These are phyloP conservation scores for Scheffersomyces ergatensis DNA, from an alignment of 805 yeast species.

Conservation along the genomic window DNA sequence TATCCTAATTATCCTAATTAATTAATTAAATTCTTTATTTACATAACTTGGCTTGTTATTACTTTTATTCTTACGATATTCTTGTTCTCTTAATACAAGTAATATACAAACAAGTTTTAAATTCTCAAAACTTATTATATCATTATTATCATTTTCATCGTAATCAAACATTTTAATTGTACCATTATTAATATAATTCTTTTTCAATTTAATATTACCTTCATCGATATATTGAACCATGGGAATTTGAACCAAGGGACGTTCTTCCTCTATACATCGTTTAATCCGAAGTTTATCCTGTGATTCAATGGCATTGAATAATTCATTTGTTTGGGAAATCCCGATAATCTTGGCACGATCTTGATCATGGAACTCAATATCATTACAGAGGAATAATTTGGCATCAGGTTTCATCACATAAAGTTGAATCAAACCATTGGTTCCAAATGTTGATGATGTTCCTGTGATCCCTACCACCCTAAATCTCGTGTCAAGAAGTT, in stretches of 20 bases:
- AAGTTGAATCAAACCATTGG: conserved; percentile 20
- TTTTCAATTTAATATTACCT: conserved; percentile 19
- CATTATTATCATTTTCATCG: conserved; percentile 4
- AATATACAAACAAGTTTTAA: conserved; percentile 21
- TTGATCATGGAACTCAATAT: conserved; percentile 7
- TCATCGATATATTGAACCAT: conserved; percentile 26
- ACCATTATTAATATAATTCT: conserved; percentile 21
- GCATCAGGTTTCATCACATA: conserved; percentile 16
- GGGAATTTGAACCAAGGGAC: conserved; percentile 21
- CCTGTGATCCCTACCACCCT: conserved; percentile 31
- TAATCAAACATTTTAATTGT: conserved; percentile 16
- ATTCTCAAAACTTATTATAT: conserved; percentile 14
- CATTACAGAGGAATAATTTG: conserved; percentile 20
- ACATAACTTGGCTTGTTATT: conserved; percentile 3
- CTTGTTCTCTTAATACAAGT: conserved; percentile 32
- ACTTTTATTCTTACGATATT: conserved; percentile 31
- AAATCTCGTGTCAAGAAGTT: conserved; percentile 21
- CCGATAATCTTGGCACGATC: conserved; percentile 4
- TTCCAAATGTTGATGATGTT: conserved; percentile 31
- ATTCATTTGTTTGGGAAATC: conserved; percentile 9
- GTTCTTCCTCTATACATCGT: conserved; percentile 13
- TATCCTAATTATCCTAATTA: too few relatives aligned
- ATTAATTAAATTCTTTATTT: neutral
- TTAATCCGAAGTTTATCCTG: conserved; percentile 19
- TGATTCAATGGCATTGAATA: conserved; percentile 16